Evolutionary conservation across 2,329 filamentous ascomycete species (phyloP), one percentile per base, ranked within the genome.

Genomic region (Curvularia eragrostidis): DNA sequence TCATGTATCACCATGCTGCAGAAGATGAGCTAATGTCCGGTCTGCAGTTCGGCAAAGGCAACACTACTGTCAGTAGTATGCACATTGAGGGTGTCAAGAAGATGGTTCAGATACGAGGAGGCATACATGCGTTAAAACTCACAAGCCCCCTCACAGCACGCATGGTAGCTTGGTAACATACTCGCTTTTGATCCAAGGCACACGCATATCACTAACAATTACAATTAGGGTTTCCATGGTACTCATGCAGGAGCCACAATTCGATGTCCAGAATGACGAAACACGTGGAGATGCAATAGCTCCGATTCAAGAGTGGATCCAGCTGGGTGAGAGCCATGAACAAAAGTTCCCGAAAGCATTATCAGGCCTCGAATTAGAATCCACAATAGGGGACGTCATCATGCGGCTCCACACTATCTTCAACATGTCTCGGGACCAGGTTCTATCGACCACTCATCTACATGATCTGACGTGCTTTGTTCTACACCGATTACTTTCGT

Each of bases 381-480:
- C 59, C 9, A 60, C 59, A 3, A 72, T 82, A 19, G 56, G 49
- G 3, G 76, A 79, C 26, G 71, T 80, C 1, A 71, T 83, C n/a
- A 44, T 59, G 18, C 81, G 81, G n/a, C 75, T 85, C 1, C 78
- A 76, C 12, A 69, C 63, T 8, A 67, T 84, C 3, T 81, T 85
- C 48, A 73, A 78, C 1, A 68, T 71, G 3, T 67, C 75, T 0
- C 58, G 69, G 12, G 54, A 54, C 0, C 64, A 65, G 0, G n/a
- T 21, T 15, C 57, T 83, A 0, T 61, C 79, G 1, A 72, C 73
- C 0, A 81, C 81, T 0, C 75, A 78, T 44, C 77, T 86, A 0
- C 84, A 87, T 56, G 84, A 86, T 53, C 72, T 87, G 1, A 82
- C 82, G 5, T 84, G 82, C 49, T 86, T 83, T 61, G 79, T 83